These are phyloP conservation scores for Vitis hybrid DNA, from an alignment of 177 flowering plant species.

Conservation along the genomic window DNA sequence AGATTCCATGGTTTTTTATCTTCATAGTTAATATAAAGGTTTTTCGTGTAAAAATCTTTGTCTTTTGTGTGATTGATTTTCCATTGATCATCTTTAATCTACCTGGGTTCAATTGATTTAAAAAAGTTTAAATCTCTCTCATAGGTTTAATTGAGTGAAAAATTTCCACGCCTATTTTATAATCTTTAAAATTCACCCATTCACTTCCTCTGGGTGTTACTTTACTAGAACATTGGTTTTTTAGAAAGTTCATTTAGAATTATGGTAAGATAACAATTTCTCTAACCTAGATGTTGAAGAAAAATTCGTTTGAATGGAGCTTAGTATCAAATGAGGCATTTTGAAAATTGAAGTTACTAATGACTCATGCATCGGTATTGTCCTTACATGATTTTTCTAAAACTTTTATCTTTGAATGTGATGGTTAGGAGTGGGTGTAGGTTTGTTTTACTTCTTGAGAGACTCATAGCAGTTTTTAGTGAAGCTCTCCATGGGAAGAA, in stretches of 20 bases:
- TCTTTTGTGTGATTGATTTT: no score
- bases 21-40: no score
- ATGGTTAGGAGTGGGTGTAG: not conserved
- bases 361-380: not conserved
- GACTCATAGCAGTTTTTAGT: not conserved
- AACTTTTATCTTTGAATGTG: slow-evolving; percentile 1
- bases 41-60: no score
- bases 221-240: no score
- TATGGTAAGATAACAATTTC: not conserved
- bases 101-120: no score
- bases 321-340: not conserved
- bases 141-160: no score
- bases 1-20: no score
- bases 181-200: no score
- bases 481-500: not conserved
- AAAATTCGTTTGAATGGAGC: not conserved
- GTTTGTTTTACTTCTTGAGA: slow-evolving; percentile 2
- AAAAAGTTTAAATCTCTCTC: no score
- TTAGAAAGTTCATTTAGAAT: not conserved
- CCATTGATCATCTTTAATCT: no score
- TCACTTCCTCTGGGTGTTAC: no score
- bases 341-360: not conserved
- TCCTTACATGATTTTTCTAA: slow-evolving; percentile 8
- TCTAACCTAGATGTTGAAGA: slow-evolving; percentile 1
- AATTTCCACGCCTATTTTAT: no score